Conservation (phyloP, 169 alveolate species). For the Blepharisma undulans region DNA sequence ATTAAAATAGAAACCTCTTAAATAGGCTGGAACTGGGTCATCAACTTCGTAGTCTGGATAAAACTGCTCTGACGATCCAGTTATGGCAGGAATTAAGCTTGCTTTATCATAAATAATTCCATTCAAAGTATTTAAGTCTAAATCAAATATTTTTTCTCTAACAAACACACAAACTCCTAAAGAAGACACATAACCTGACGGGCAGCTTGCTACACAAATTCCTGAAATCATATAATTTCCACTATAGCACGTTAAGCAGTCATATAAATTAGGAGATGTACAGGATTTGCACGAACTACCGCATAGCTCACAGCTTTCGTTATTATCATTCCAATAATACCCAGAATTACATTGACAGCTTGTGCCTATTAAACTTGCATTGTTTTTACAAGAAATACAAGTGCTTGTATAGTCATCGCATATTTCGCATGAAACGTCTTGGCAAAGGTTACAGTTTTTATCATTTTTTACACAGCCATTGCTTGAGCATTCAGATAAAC, state of each 20-base stretch:
- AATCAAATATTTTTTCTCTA: background rate
- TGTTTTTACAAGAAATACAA: background rate
- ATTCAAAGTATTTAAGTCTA: background rate
- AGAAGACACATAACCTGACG: background rate
- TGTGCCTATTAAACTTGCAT: background rate
- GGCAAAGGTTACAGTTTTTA: background rate
- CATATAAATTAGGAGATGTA: background rate
- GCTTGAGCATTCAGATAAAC: background rate
- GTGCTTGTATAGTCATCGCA: background rate
- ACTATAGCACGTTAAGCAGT: background rate
- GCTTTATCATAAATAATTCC: conserved; percentile 11
- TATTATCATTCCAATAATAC: background rate
- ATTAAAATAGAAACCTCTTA: background rate
- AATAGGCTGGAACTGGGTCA: background rate
- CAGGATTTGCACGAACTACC: background rate
- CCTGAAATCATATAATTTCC: background rate
- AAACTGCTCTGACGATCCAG: background rate
- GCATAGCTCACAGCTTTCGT: background rate
- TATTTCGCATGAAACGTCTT: background rate
- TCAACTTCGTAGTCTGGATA: background rate
- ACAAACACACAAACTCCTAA: background rate
- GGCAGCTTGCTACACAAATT: background rate
- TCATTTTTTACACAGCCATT: conserved; percentile 10
- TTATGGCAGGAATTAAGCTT: background rate
- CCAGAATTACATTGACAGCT: background rate